Conservation (phyloP, 2,329 filamentous ascomycete genomes). For the Xylaria sp. region DNA sequence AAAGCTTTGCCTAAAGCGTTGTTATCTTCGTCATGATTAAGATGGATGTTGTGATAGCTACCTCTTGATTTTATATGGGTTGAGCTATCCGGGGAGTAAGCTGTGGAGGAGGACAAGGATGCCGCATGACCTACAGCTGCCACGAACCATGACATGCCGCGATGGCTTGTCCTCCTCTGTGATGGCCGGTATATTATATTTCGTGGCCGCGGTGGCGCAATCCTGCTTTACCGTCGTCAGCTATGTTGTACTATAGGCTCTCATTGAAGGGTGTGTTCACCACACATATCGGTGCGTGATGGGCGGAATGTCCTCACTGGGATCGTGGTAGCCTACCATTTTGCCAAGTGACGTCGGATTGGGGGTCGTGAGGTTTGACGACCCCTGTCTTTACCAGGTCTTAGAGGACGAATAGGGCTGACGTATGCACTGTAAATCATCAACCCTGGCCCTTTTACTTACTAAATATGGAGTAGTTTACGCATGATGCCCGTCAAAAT, state of each 20-base stretch:
- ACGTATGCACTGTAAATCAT: constrained; percentile 26
- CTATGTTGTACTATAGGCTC: not conserved
- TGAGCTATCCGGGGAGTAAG: too few species aligned
- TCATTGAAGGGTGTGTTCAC: not conserved
- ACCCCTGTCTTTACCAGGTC: constrained; percentile 6
- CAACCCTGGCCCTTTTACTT: not conserved
- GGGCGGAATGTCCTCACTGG: not conserved
- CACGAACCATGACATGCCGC: constrained; percentile 4
- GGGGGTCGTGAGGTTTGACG: not conserved
- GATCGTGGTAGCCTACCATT: not conserved
- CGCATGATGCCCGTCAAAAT: not conserved
- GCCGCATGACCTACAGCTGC: constrained; percentile 4
- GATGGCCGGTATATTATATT: not conserved
- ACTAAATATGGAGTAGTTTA: not conserved
- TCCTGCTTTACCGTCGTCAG: not conserved
- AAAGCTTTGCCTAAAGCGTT: not conserved
- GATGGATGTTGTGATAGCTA: not conserved
- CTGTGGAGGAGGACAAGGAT: constrained; percentile 2
- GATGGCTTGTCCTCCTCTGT: not conserved
- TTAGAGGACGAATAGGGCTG: constrained; percentile 4
- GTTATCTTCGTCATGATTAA: not conserved
- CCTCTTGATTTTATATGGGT: too few species aligned
- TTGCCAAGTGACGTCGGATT: not conserved
- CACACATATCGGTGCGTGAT: not conserved
- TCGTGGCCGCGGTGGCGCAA: not conserved